Evolutionary conservation across 257 asterid species (phyloP).

Genomic region (Przewalskia tangutica): DNA sequence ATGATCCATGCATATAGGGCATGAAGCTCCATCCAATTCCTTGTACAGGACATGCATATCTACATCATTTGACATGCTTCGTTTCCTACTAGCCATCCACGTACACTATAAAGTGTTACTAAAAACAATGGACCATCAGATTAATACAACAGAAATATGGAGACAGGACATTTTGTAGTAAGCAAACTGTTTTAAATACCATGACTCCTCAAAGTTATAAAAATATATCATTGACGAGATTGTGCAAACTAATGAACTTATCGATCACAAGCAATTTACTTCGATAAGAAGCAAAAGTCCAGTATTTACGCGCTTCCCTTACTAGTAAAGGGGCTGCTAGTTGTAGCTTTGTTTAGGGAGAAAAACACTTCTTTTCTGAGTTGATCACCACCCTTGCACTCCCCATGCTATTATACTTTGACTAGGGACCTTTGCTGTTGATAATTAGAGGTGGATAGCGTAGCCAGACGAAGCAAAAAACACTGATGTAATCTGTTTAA

Average conservation of each 20-base stretch:
- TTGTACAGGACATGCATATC: constrained; percentile 54
- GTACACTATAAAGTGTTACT: constrained; percentile 58
- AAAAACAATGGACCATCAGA: constrained; percentile 17
- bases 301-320: neutral
- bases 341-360: neutral
- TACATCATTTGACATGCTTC: constrained; percentile 69
- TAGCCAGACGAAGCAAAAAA: neutral
- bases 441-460: neutral
- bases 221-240: neutral
- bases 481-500: neutral
- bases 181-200: neutral
- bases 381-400: neutral
- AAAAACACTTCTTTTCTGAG: neutral
- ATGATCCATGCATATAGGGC: constrained; percentile 92
- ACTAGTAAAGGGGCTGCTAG: neutral
- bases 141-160: neutral
- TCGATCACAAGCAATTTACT: neutral
- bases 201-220: neutral
- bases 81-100: constrained; percentile 94
- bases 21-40: constrained; percentile 91
- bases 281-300: neutral
- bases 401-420: neutral
- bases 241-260: neutral
- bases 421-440: neutral
- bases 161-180: neutral